Evolutionary conservation across 192 early-diverging fungal species (phyloP), one percentile per base, ranked within the genome.

Genomic region (Coemansia sp.): DNA sequence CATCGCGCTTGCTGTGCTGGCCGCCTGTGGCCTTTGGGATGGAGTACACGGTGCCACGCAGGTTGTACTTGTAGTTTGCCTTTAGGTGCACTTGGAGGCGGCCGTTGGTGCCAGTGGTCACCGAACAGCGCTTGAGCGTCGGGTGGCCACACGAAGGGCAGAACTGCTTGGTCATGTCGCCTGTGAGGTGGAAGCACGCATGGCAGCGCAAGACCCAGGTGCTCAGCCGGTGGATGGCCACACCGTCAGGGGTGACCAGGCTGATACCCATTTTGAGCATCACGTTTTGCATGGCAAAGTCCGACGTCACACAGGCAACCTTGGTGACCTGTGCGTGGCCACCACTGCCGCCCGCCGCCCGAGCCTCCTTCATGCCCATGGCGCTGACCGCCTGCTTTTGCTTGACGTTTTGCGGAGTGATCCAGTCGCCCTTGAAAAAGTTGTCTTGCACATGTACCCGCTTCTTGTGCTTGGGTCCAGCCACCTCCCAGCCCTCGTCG

Each of bases 271-370:
- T 95, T 76, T 95, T 93, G 53, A 98, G 74, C 36, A 97, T 67
- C 14, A 98, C 91, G 74, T 98, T 98, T 82, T 98, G 93, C 90
- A 97, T 94, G 24, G 95, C 94, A 67, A 93, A 98, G 82, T 98
- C 95, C 10, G 83, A 72, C 0, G 95, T 94, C 37, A 92, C 90
- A 70, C 94, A 96, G 15, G 90, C 94, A 4, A 95, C 93, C n/a
- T 82, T 66, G 60, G 92, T 81, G 3, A 63, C 35, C 32, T 62
- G 43, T 8, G 26, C 4, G 3, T 34, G 0, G 15, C 38, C 38
- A 8, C 22, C 9, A 26, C 72, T 75, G 22, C 38, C 62, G 44
- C 62, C 55, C 7, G 60, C 43, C 1, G 70, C 74, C 1, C 56
- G 60, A 9, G 68, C 56, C 15, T 75, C 70, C 44, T 67, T 70